Conservation (phyloP, 495 filamentous ascomycete species). For the Clohesyomyces aquaticus region DNA sequence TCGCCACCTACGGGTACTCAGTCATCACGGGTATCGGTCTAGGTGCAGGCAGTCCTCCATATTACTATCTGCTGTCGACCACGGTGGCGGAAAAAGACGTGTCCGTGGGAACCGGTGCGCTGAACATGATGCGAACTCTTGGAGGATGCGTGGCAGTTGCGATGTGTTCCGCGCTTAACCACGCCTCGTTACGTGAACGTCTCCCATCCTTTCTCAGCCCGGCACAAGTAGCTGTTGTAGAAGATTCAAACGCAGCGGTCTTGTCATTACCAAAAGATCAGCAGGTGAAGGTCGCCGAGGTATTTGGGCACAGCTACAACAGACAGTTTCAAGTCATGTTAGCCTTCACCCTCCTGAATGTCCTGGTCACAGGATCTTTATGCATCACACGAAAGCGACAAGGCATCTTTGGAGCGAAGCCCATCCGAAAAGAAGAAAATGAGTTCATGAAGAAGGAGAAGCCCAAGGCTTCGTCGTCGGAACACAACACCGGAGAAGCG, state of each 20-base stretch:
- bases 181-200: constrained; percentile 13
- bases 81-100: constrained; percentile 25
- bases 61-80: constrained; percentile 23
- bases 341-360: constrained; percentile 24
- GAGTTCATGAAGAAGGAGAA: constrained; percentile 24
- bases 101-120: constrained; percentile 31
- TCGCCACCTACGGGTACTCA: constrained; percentile 31
- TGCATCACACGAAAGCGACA: constrained; percentile 14
- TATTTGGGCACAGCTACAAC: constrained; percentile 35
- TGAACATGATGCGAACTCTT: constrained; percentile 40
- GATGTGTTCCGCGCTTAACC: constrained; percentile 36
- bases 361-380: constrained; percentile 23
- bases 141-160: constrained; percentile 40
- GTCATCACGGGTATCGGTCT: constrained; percentile 35
- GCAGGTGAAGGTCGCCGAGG: constrained; percentile 6
- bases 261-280: constrained; percentile 8
- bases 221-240: constrained; percentile 22
- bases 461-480: background rate
- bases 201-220: constrained; percentile 25
- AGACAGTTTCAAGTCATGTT: constrained; percentile 35
- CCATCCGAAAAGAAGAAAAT: constrained; percentile 18
- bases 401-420: constrained; percentile 20
- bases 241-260: constrained; percentile 13
- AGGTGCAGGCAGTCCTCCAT: constrained; percentile 25
- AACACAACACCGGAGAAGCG: too few relatives aligned